phyloP scores from a whole-genome alignment of 2,329 filamentous ascomycete species.

The Neodidymelliopsis sp. region DNA sequence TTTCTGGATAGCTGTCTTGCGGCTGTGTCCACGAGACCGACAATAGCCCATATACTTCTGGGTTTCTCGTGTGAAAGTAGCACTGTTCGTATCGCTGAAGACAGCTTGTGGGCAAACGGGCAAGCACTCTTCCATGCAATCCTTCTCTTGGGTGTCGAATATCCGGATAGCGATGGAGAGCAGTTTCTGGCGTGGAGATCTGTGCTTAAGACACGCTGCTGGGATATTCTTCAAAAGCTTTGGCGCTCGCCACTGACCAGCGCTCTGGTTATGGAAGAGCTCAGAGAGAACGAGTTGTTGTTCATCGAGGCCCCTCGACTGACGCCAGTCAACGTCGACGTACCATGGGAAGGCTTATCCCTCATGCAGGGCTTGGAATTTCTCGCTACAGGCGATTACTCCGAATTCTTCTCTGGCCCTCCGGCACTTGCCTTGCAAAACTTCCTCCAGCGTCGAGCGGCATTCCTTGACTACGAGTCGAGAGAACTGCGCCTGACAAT shows the following conservation, averaged over 20 bases:
- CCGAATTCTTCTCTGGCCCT: conserved; percentile 72
- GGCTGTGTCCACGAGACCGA: conserved; percentile 77
- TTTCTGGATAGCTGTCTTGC: conserved; percentile 84
- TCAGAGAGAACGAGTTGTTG: conserved; percentile 81
- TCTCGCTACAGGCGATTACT: conserved; percentile 34
- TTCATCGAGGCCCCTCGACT: conserved; percentile 78
- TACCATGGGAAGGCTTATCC: conserved; percentile 76
- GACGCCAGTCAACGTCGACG: conserved; percentile 71
- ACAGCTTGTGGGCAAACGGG: conserved; percentile 73
- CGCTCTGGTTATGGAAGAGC: conserved; percentile 75
- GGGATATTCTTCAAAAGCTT: conserved; percentile 75
- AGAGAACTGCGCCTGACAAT: conserved; percentile 83
- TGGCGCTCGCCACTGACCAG: conserved; percentile 86
- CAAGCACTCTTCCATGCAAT: conserved; percentile 86
- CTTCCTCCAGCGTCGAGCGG: conserved; percentile 78
- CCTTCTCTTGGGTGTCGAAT: conserved; percentile 72
- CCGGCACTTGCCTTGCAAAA: conserved; percentile 75
- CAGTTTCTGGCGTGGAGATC: conserved; percentile 53
- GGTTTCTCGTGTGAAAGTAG: conserved; percentile 83
- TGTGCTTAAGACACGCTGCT: conserved; percentile 53
- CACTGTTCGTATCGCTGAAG: conserved; percentile 70
- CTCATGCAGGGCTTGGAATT: conserved; percentile 55
- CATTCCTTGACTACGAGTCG: conserved; percentile 83
- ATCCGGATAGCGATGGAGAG: conserved; percentile 66
- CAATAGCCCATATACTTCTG: conserved; percentile 87